Conservation (phyloP, 257 asterid genomes). For the Scutellaria barbata region DNA sequence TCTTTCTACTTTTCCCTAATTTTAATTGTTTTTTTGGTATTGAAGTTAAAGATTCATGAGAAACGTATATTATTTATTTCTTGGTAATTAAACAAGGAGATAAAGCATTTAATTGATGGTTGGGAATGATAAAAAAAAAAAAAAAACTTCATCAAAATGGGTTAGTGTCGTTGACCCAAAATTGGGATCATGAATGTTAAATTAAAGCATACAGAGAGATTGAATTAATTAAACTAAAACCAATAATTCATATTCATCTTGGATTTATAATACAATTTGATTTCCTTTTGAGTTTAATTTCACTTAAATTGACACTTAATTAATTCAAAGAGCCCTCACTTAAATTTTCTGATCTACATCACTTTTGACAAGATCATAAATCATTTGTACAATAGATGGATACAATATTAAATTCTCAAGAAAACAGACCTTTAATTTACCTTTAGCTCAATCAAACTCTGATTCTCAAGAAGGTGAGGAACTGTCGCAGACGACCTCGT, state of each 20-base stretch:
- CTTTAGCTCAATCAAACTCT: neutral
- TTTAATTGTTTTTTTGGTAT: neutral
- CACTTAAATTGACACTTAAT: neutral
- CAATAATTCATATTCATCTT: neutral
- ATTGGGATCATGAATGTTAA: too few relatives aligned
- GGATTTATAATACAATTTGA: neutral
- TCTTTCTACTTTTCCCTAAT: neutral
- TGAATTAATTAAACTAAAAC: neutral
- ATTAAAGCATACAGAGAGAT: too few relatives aligned
- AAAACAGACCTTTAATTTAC: constrained; percentile 30
- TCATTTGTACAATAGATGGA: constrained; percentile 34
- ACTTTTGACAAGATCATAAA: constrained; percentile 24
- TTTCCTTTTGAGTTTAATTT: neutral
- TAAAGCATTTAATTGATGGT: too few relatives aligned
- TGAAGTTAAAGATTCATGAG: too few relatives aligned
- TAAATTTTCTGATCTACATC: constrained; percentile 10
- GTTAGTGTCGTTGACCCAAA: too few relatives aligned
- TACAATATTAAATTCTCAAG: neutral
- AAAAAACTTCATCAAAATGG: too few relatives aligned
- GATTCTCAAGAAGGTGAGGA: constrained; percentile 33
- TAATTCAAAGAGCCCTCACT: neutral
- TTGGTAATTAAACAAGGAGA: too few relatives aligned
- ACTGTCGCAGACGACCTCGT: constrained; percentile 48
- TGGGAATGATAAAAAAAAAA: too few relatives aligned
- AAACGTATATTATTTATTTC: too few relatives aligned